phyloP scores from a whole-genome alignment of 2,329 filamentous ascomycete genomes.

The Sporothrix globosa region DNA sequence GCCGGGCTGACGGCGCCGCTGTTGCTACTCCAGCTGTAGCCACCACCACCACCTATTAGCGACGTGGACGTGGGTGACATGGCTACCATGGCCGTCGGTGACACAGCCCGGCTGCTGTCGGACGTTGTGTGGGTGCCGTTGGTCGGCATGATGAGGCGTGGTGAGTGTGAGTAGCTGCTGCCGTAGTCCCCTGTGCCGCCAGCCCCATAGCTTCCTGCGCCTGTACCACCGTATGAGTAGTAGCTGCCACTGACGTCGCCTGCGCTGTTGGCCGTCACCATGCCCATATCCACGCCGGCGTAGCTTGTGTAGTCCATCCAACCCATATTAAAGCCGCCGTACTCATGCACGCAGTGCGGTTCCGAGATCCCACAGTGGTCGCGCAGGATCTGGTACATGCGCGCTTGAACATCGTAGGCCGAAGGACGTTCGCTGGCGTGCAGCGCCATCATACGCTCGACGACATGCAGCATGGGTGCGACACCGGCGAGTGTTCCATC shows the following conservation, averaged over 20 bases:
- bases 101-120: constrained; percentile 1
- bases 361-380: constrained; percentile 53
- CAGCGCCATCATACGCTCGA: constrained; percentile 58
- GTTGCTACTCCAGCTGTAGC: constrained; percentile 28
- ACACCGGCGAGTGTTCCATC: constrained; percentile 54
- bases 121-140: constrained; percentile 13
- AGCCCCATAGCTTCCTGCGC: not conserved
- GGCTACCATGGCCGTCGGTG: constrained; percentile 11
- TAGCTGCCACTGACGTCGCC: constrained; percentile 18
- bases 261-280: not conserved
- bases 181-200: constrained; percentile 3
- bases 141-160: not conserved
- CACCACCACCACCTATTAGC: constrained; percentile 13
- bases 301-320: constrained; percentile 23
- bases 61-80: constrained; percentile 17
- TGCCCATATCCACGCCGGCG: not conserved
- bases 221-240: constrained; percentile 25
- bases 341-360: constrained; percentile 59
- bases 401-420: constrained; percentile 56
- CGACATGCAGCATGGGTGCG: constrained; percentile 56
- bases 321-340: constrained; percentile 40
- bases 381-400: constrained; percentile 57
- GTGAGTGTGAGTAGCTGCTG: constrained; percentile 16
- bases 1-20: constrained; percentile 21
- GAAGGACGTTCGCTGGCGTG: constrained; percentile 58